phyloP scores from a whole-genome alignment of 2,329 filamentous ascomycete species.

The Venturia aucupariae region DNA sequence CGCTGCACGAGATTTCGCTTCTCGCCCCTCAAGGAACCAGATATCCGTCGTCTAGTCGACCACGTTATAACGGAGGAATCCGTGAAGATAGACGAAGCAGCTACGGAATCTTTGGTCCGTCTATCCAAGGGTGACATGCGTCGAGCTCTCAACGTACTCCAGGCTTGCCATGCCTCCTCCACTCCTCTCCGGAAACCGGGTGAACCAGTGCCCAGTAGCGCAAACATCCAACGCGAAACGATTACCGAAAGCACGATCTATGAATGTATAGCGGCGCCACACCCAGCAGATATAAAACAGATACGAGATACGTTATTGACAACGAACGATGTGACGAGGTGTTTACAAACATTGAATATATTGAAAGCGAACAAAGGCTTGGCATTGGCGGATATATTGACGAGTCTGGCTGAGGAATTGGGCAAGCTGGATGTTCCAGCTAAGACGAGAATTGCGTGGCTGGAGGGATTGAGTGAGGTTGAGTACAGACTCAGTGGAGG shows the following conservation, averaged over 20 bases:
- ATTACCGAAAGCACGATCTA: slow-evolving; percentile 92
- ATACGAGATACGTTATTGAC: slow-evolving; percentile 77
- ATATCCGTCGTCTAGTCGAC: slow-evolving; percentile 79
- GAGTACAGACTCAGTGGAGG: slow-evolving; percentile 86
- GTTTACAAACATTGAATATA: slow-evolving; percentile 76
- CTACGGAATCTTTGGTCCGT: slow-evolving; percentile 71
- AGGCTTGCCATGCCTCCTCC: slow-evolving; percentile 93
- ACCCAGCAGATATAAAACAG: slow-evolving; percentile 75
- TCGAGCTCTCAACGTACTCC: slow-evolving; percentile 84
- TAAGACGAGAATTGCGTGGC: slow-evolving; percentile 82
- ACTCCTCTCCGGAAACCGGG: slow-evolving; percentile 44
- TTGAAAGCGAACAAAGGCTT: slow-evolving; percentile 79
- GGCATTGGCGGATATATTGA: slow-evolving; percentile 88
- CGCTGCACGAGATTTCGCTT: slow-evolving; percentile 93
- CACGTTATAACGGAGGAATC: slow-evolving; percentile 81
- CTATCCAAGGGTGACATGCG: slow-evolving; percentile 96
- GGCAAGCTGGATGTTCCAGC: slow-evolving; percentile 72
- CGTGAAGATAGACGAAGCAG: slow-evolving; percentile 73
- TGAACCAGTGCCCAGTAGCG: slow-evolving; percentile 39
- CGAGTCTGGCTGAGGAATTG: slow-evolving; percentile 73
- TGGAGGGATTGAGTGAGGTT: slow-evolving; percentile 83
- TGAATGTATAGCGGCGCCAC: slow-evolving; percentile 92
- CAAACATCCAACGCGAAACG: slow-evolving; percentile 62
- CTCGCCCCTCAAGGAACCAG: slow-evolving; percentile 79
- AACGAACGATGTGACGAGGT: slow-evolving; percentile 81